Base-by-base conservation (phyloP, 2,329 filamentous ascomycete species). In the Colletotrichum gigasporum region DNA sequence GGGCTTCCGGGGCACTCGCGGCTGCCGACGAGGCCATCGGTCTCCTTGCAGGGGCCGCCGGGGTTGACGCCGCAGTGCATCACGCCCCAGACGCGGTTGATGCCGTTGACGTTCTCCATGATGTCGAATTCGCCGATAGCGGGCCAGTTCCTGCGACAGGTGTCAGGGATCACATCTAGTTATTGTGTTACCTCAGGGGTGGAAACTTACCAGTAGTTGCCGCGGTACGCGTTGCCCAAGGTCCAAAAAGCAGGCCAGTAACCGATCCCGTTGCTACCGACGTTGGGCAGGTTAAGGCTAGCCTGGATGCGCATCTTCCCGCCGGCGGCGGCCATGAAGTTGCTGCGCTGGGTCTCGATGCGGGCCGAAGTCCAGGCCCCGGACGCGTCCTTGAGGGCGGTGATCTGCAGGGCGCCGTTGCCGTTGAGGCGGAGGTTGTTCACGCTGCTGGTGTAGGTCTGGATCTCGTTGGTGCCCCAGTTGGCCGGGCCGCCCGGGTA, bases 381-480 rank as follows among this genome's bases (percentile, higher is more conserved):
- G n/a, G 64, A 59, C n/a, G 71, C 69, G 16, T 78, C 74, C 52
- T 77, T 76, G 66, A 75, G 75, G 1, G 85, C 85, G 8, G 78
- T 79, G 64, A 83, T 72, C 60, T 70, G 73, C 3, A 87, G 71
- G 0, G 83, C 83, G 45, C 75, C 75, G 39, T 79, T 78, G 32
- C 85, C 85, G 50, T 79, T 83, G 50, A 83, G 72, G 59, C 84
- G 82, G 37, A 84, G 65, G 71, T 85, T 85, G 44, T 69, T 63
- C 9, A 68, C 32, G 18, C 72, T 73, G 54, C 69, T 69, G 26
- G 82, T 84, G 73, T 85, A 85, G 1, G 73, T 77, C 70, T 85
- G 74, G 12, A 80, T 73, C 70, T 85, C 83, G 60, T 78, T 75
- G 3, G 82, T 86, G 44, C 83, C 83, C 82, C 83, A 85, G 66